Evolutionary conservation across 441 rosid genomes (phyloP).

Genomic region (Syzygium malaccense): DNA sequence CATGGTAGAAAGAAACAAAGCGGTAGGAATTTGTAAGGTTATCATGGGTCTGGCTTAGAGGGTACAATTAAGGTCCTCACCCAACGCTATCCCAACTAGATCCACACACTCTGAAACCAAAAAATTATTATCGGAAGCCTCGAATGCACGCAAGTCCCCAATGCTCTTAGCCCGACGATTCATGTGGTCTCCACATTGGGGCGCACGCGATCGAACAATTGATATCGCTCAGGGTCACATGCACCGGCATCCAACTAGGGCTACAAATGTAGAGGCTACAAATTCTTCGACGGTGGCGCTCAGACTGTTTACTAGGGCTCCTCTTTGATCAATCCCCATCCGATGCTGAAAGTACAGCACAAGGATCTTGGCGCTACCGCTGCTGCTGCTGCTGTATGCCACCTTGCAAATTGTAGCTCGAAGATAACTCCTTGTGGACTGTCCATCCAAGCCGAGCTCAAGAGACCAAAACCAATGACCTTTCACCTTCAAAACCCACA

Average conservation of each 20-base stretch:
- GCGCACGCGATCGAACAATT: background rate
- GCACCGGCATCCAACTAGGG: background rate
- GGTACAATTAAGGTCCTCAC: background rate
- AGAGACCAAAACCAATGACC: conserved; percentile 17
- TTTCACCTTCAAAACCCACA: conserved; percentile 13
- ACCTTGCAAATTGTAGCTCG: background rate
- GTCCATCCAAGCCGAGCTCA: background rate
- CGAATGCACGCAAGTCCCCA: background rate
- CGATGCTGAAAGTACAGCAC: conserved; percentile 6
- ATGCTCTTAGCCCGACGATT: background rate
- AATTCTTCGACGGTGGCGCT: background rate
- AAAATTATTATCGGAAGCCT: background rate
- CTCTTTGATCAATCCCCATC: conserved; percentile 4
- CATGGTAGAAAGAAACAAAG: background rate
- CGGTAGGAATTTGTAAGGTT: background rate
- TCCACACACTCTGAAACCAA: background rate
- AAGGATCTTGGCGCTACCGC: background rate
- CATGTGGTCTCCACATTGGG: background rate
- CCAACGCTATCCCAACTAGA: background rate
- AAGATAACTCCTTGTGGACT: background rate
- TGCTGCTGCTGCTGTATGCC: conserved; percentile 4
- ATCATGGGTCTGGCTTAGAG: background rate
- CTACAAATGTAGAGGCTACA: background rate
- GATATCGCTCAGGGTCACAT: background rate
- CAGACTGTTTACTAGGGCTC: background rate